phyloP scores from a whole-genome alignment of 768 basidiomycete species.

The Amanita fuliginea region DNA sequence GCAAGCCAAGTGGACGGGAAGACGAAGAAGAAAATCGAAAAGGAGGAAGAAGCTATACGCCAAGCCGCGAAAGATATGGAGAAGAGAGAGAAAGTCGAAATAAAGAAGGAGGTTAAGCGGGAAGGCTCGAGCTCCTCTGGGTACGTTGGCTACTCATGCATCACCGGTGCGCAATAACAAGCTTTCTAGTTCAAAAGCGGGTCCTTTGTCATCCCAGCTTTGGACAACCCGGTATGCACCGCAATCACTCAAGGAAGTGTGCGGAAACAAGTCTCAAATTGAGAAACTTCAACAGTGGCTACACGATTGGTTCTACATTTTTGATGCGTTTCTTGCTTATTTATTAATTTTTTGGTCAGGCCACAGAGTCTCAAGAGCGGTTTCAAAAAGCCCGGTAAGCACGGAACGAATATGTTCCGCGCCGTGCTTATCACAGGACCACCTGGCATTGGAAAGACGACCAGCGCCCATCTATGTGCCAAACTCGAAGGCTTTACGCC shows the following conservation, averaged over 20 bases:
- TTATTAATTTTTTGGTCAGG: conserved; percentile 36
- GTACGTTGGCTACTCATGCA: background rate
- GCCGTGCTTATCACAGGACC: conserved; percentile 88
- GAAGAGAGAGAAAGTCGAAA: conserved; percentile 50
- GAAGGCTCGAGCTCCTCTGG: background rate
- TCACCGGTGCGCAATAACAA: background rate
- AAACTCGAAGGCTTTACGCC: conserved; percentile 85
- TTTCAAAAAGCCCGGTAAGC: conserved; percentile 94
- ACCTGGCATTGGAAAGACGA: conserved; percentile 97
- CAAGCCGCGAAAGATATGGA: conserved; percentile 72
- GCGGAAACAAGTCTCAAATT: conserved; percentile 88
- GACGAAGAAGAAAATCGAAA: conserved; percentile 67
- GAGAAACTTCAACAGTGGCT: conserved; percentile 88
- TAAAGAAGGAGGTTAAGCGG: conserved; percentile 16
- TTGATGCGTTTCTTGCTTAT: background rate
- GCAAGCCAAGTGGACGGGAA: conserved; percentile 62
- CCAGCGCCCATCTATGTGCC: conserved; percentile 87
- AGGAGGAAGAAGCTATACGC: conserved; percentile 69
- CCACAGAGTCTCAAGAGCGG: conserved; percentile 53
- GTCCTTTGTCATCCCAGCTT: conserved; percentile 52
- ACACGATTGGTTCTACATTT: conserved; percentile 60
- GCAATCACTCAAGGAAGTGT: conserved; percentile 76
- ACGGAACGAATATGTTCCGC: conserved; percentile 75
- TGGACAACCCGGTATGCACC: conserved; percentile 98
- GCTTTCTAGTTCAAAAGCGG: conserved; percentile 12